These are phyloP conservation scores for Fusarium tanahbumbuense DNA, from an alignment of 2,329 filamentous ascomycete species.

Conservation along the genomic window DNA sequence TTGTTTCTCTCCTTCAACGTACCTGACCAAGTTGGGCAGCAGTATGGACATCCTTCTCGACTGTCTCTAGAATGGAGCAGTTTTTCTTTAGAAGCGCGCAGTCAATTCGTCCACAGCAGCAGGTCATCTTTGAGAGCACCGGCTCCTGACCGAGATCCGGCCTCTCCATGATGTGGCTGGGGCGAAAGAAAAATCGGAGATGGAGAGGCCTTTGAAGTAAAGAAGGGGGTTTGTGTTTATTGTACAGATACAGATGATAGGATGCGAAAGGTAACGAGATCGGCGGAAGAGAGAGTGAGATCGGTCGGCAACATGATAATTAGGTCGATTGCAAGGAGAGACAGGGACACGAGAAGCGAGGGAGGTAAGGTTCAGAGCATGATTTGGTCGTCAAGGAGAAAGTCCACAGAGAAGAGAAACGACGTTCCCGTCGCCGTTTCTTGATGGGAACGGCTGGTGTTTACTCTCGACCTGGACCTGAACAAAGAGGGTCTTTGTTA, in stretches of 20 bases:
- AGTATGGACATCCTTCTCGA: constrained; percentile 88
- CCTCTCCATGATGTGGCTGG: constrained; percentile 40
- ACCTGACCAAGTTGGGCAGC: constrained; percentile 94
- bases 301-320: constrained; percentile 40
- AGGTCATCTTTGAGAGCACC: constrained; percentile 61
- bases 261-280: constrained; percentile 10
- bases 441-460: constrained; percentile 35
- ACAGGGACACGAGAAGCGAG: background rate
- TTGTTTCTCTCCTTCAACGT: constrained; percentile 58
- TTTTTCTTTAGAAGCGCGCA: constrained; percentile 88
- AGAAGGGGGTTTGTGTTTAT: constrained; percentile 23
- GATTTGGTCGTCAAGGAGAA: constrained; percentile 10
- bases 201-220: constrained; percentile 35
- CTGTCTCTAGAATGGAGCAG: constrained; percentile 77
- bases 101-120: constrained; percentile 86
- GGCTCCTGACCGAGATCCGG: constrained; percentile 42
- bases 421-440: constrained; percentile 18
- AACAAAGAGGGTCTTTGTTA: constrained; percentile 37
- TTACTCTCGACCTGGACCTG: constrained; percentile 27
- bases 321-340: constrained; percentile 12
- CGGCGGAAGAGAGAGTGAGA: constrained; percentile 16
- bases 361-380: constrained; percentile 24
- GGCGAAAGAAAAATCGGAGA: constrained; percentile 30
- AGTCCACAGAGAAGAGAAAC: constrained; percentile 1
- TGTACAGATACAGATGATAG: constrained; percentile 2